A percentile compares a stretch with the other conserved stretches of the same genome.
These are phyloP conservation scores for Backusella tarrabulga DNA, from an alignment of 192 early-diverging fungal genomes.

Conservation along the genomic window DNA sequence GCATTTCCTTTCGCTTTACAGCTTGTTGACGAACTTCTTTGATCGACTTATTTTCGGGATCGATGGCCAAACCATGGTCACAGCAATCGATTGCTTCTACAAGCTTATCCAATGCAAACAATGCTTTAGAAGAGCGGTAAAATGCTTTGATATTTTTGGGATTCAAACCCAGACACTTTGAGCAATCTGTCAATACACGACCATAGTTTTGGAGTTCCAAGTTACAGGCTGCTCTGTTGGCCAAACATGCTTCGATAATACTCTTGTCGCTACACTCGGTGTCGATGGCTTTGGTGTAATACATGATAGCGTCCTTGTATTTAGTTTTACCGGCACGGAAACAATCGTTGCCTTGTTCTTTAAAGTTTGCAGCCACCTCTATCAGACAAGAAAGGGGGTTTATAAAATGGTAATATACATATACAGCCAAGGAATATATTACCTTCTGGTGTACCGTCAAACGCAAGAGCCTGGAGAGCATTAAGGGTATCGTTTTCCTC, in stretches of 20 bases:
- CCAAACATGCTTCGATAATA: slow-evolving; percentile 78
- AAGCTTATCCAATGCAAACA: slow-evolving; percentile 74
- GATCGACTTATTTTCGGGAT: slow-evolving; percentile 47
- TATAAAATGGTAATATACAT: not conserved
- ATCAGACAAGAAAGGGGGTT: not conserved
- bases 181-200: slow-evolving; percentile 86
- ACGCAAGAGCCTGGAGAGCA: slow-evolving; percentile 82
- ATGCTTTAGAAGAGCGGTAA: slow-evolving; percentile 86
- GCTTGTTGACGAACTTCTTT: slow-evolving; percentile 31
- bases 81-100: slow-evolving; percentile 87
- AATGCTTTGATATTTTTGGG: slow-evolving; percentile 89
- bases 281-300: slow-evolving; percentile 86
- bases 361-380: slow-evolving; percentile 89
- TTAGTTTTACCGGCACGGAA: slow-evolving; percentile 67
- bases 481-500: slow-evolving; percentile 73
- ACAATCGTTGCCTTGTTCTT: slow-evolving; percentile 93
- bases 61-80: slow-evolving; percentile 65
- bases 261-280: slow-evolving; percentile 67
- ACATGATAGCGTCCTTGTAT: slow-evolving; percentile 77
- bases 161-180: slow-evolving; percentile 74
- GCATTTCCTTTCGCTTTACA: slow-evolving; percentile 36
- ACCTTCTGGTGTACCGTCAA: slow-evolving; percentile 94
- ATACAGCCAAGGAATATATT: not conserved
- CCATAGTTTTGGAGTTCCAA: slow-evolving; percentile 83
- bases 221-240: slow-evolving; percentile 92